Evolutionary conservation across 441 rosid species (phyloP), one percentile per base, ranked within the genome.

Genomic region (Populus hybrid): DNA sequence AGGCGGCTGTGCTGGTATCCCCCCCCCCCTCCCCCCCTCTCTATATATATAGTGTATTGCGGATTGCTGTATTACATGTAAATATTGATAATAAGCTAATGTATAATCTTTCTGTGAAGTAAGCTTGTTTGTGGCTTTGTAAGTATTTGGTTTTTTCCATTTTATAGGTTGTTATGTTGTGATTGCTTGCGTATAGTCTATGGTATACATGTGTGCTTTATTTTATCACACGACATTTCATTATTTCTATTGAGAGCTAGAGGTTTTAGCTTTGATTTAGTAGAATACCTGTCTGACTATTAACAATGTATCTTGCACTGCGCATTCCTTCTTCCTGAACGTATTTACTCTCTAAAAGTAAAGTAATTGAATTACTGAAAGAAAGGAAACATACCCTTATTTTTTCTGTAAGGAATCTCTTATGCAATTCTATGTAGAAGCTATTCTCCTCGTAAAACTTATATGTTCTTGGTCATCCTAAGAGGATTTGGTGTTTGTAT

Each of bases 1-100:
- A 91, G 79, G 90, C 89, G 24, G 92, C 94, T 16, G 92, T 84
- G 77, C 89, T 96, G 94, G 98, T 94, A 82, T 73, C 16, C 19
- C 35, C 6, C 2, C 12, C 12, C 3, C 35, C 24, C 57, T 0
- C 53, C 3, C 4, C 1, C 46, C 10, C 46, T 0, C 50, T 40
- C 50, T 42, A 5, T 38, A 9, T 38, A 38, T 38, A 38, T 38
- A 38, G 46, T 38, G 46, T 9, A 38, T 38, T 38, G 46, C 46
- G 46, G 46, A 38, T 38, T 38, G 46, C 46, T 38, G 46, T 42
- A 0, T 42, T 9, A 42, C 14, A 3, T 42, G 61, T 53, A 50
- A 16, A 50, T 50, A 50, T 16, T 53, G 61, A 53, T 53, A 5
- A 53, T 18, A 18, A 53, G 7, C n/a, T 18, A 53, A 18, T 53